Conservation (phyloP, 108 stramenopile species). For the Cyclotella choctawhatcheeana region DNA sequence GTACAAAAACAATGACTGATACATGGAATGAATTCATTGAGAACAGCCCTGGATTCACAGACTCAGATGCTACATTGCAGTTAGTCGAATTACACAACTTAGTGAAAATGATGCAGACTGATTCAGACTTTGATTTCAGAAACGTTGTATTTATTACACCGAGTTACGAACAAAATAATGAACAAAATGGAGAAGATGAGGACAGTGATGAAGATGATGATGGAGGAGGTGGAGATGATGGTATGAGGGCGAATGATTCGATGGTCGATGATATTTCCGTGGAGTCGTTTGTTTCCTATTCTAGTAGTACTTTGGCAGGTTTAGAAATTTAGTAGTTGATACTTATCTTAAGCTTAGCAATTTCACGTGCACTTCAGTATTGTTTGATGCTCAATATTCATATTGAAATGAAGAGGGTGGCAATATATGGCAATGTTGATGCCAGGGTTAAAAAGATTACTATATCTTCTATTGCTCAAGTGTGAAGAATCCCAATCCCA, state of each 20-base stretch:
- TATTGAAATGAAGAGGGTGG: too few relatives aligned
- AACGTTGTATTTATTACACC: slow-evolving; percentile 48
- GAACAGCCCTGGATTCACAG: slow-evolving; percentile 37
- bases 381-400: too few relatives aligned
- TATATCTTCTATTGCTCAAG: too few relatives aligned
- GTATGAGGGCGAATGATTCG: slow-evolving; percentile 31
- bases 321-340: background rate
- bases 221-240: slow-evolving; percentile 48
- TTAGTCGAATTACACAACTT: slow-evolving; percentile 49
- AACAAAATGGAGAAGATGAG: slow-evolving; percentile 15
- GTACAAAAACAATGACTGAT: slow-evolving; percentile 50
- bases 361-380: too few relatives aligned
- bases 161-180: slow-evolving; percentile 33
- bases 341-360: too few relatives aligned
- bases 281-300: slow-evolving; percentile 45
- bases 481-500: too few relatives aligned
- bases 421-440: too few relatives aligned
- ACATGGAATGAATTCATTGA: slow-evolving; percentile 43
- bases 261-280: slow-evolving; percentile 29
- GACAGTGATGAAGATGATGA: slow-evolving; percentile 43
- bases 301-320: slow-evolving; percentile 1
- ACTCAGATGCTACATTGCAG: slow-evolving; percentile 50
- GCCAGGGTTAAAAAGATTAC: too few relatives aligned
- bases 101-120: slow-evolving; percentile 55
- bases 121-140: slow-evolving; percentile 55